These are phyloP conservation scores for Monascus purpureus DNA, from an alignment of 495 filamentous ascomycete species.

Conservation along the genomic window DNA sequence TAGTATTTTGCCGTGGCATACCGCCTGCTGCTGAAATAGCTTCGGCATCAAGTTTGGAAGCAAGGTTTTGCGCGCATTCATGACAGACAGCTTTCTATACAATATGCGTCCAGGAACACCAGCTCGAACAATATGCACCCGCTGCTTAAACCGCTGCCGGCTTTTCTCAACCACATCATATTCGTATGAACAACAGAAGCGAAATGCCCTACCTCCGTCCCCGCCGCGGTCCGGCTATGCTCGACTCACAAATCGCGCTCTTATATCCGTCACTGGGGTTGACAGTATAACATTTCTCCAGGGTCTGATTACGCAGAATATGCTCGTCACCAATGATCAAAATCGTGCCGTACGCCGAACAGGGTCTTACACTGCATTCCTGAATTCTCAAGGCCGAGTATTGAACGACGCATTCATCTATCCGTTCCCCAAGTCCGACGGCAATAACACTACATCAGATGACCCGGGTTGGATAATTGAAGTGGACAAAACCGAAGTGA, in stretches of 20 bases:
- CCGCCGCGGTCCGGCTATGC: constrained; percentile 29
- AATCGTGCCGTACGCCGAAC: constrained; percentile 14
- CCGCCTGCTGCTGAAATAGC: neutral
- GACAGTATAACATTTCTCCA: constrained; percentile 80
- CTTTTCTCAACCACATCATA: constrained; percentile 20
- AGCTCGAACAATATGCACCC: constrained; percentile 12
- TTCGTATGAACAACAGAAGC: constrained; percentile 6
- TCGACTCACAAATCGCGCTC: constrained; percentile 50
- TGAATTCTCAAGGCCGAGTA: constrained; percentile 72
- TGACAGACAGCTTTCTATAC: neutral
- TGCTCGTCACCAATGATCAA: constrained; percentile 35
- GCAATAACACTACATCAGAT: constrained; percentile 7
- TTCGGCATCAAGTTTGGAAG: neutral
- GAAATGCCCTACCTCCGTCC: constrained; percentile 9
- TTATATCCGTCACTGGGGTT: constrained; percentile 63
- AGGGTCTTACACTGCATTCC: constrained; percentile 65
- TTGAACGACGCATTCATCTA: constrained; percentile 87
- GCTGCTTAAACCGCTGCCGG: constrained; percentile 12
- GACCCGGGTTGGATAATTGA: constrained; percentile 66
- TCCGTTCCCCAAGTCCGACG: constrained; percentile 30
- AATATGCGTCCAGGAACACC: constrained; percentile 21
- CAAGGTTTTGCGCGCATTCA: neutral
- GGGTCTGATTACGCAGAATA: constrained; percentile 67
- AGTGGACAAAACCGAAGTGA: constrained; percentile 52
- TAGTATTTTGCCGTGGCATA: neutral